These are phyloP conservation scores for Caulochytrium protostelioides DNA, from an alignment of 371 early-diverging fungal genomes.

Conservation along the genomic window DNA sequence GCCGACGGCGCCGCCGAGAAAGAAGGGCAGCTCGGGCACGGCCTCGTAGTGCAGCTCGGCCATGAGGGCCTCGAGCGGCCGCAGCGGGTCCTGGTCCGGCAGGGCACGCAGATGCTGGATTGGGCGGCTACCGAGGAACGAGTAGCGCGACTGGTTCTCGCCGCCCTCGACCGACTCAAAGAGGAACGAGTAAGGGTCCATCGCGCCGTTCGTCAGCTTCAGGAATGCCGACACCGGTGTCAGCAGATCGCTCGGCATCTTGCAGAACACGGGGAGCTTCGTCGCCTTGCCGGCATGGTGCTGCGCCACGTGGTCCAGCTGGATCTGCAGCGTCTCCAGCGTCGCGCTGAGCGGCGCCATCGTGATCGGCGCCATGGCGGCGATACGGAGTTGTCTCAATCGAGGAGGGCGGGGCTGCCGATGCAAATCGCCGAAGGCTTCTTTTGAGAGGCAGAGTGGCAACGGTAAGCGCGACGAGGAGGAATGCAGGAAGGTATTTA, in stretches of 20 bases:
- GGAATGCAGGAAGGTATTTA: no score
- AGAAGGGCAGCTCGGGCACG: slow-evolving; percentile 52
- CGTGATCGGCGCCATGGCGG: no score
- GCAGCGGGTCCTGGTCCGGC: background rate
- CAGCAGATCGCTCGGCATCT: slow-evolving; percentile 69
- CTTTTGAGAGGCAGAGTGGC: no score
- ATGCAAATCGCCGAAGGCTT: no score
- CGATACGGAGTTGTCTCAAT: no score
- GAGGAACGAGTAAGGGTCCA: slow-evolving; percentile 47
- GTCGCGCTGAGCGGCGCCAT: no score
- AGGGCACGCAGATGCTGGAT: slow-evolving; percentile 1
- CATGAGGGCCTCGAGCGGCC: slow-evolving; percentile 55
- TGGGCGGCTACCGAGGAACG: slow-evolving; percentile 65
- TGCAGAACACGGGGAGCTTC: slow-evolving; percentile 55
- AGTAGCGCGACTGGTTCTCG: slow-evolving; percentile 82
- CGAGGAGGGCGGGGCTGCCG: no score
- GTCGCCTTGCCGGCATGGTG: background rate
- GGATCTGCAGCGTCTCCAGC: background rate
- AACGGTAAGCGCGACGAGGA: no score
- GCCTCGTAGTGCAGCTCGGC: slow-evolving; percentile 45
- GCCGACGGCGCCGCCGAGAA: slow-evolving; percentile 78
- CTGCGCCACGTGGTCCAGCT: background rate
- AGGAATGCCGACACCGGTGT: slow-evolving; percentile 93
- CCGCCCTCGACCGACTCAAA: slow-evolving; percentile 89
- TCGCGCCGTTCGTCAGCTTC: slow-evolving; percentile 39